phyloP scores from a whole-genome alignment of 2,329 filamentous ascomycete genomes.

The Paecilomyces formosus region DNA sequence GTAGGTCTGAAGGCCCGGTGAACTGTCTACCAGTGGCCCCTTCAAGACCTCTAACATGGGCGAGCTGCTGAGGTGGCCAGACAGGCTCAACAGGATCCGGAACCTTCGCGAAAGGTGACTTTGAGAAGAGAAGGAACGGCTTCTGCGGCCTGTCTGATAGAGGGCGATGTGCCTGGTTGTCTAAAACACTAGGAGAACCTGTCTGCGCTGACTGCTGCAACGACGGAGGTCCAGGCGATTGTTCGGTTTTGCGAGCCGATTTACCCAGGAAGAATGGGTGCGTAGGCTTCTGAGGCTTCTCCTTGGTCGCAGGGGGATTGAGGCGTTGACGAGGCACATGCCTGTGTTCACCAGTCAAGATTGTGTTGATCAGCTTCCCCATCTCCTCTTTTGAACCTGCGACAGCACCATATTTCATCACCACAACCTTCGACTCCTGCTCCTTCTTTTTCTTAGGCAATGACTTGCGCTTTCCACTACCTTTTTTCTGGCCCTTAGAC shows the following conservation, averaged over 20 bases:
- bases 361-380: constrained; percentile 56
- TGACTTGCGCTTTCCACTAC: constrained; percentile 26
- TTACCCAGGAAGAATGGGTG: constrained; percentile 67
- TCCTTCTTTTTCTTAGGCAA: constrained; percentile 22
- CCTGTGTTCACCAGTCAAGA: constrained; percentile 43
- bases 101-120: constrained; percentile 17
- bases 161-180: neutral
- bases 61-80: constrained; percentile 31
- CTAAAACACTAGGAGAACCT: neutral
- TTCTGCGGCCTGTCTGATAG: neutral
- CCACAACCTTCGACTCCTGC: constrained; percentile 36
- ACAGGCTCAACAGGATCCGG: constrained; percentile 26
- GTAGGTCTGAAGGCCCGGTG: neutral
- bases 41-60: constrained; percentile 45
- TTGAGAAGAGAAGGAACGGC: constrained; percentile 9
- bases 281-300: constrained; percentile 39
- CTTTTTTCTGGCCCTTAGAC: constrained; percentile 12
- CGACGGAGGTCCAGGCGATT: neutral
- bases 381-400: constrained; percentile 39
- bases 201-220: neutral
- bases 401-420: constrained; percentile 54
- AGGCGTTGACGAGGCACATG: constrained; percentile 14
- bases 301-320: constrained; percentile 13
- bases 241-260: constrained; percentile 18
- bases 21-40: neutral